Evolutionary conservation across 441 rosid species (phyloP), one percentile per base, ranked within the genome.

Genomic region (Erysimum cheiri): DNA sequence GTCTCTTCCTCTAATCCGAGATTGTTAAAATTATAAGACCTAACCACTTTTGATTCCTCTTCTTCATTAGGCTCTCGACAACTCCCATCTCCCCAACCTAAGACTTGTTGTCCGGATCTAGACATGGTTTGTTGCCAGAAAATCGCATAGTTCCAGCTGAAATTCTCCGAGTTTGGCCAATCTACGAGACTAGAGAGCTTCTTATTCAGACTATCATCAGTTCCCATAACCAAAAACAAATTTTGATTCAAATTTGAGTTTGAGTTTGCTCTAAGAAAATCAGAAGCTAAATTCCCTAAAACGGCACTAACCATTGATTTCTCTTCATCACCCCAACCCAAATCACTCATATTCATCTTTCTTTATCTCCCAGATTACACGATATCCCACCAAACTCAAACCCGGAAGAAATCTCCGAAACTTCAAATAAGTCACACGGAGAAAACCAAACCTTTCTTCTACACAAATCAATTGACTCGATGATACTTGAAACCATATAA

Each of bases 151-250:
- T 87, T 93, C 98, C 98, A 93, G 79, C 98, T 89, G 61, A 93
- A 93, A 82, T 80, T 87, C 10, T 91, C 85, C 0, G 80, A 62
- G 81, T 83, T 74, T 12, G 96, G 97, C 7, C 74, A 71, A 61
- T 94, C 99, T 60, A 94, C 99, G 10, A 94, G 91, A 82, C 88
- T 88, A 41, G 96, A 85, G 31, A 92, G 93, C 89, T 92, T 94
- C 78, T 80, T 85, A 58, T 92, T 94, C 60, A 92, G 72, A 81
- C 77, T 81, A 64, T 88, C 97, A 53, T 88, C 94, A 47, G 80
- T 87, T 22, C 84, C 88, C 29, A 87, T 59, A 9, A 89, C 78
- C 70, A 84, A 73, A 60, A 87, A 84, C 41, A 82, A 83, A 61
- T 75, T 86, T 77, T 90, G 91, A 60, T 86, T 90, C 8, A 88